A percentile compares a stretch with the other conserved stretches of the same genome.
phyloP scores from a whole-genome alignment of 768 basidiomycete genomes.

The Collybiopsis confluens region DNA sequence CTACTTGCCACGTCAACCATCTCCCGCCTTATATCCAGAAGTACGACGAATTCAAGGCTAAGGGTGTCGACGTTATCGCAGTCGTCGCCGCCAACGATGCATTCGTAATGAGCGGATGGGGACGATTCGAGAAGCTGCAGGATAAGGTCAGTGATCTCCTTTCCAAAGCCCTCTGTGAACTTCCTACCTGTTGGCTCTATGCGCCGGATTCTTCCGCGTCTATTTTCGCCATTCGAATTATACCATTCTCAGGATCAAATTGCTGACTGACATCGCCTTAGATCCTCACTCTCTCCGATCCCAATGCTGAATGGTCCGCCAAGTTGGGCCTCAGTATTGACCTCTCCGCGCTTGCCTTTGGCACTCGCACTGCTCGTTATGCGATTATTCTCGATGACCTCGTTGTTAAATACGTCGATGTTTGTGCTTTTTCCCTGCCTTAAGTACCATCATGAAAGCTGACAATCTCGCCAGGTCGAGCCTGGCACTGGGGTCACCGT shows the following conservation, averaged over 20 bases:
- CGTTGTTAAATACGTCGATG: constrained; percentile 62
- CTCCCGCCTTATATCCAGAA: constrained; percentile 60
- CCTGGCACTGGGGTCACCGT: constrained; percentile 46
- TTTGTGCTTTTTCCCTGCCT: constrained; percentile 22
- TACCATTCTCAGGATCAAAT: neutral
- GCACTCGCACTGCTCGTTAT: constrained; percentile 57
- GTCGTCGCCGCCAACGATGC: constrained; percentile 78
- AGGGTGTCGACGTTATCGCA: constrained; percentile 69
- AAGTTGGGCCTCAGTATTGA: constrained; percentile 53
- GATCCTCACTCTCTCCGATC: constrained; percentile 60
- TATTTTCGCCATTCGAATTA: neutral
- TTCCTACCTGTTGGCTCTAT: neutral
- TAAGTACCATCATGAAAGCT: constrained; percentile 11
- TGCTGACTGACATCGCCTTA: constrained; percentile 18
- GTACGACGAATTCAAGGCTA: constrained; percentile 69
- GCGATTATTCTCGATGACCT: constrained; percentile 67
- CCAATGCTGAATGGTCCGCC: constrained; percentile 50
- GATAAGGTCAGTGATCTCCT: constrained; percentile 72
- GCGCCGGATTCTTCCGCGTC: neutral
- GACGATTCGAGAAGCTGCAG: constrained; percentile 49
- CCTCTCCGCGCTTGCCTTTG: constrained; percentile 43
- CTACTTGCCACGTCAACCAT: constrained; percentile 60
- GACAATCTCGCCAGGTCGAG: constrained; percentile 38
- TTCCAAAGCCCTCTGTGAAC: constrained; percentile 14
- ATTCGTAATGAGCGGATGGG: constrained; percentile 69